Evolutionary conservation across 2,329 filamentous ascomycete genomes (phyloP).

Genomic region (Beauveria asiatica): DNA sequence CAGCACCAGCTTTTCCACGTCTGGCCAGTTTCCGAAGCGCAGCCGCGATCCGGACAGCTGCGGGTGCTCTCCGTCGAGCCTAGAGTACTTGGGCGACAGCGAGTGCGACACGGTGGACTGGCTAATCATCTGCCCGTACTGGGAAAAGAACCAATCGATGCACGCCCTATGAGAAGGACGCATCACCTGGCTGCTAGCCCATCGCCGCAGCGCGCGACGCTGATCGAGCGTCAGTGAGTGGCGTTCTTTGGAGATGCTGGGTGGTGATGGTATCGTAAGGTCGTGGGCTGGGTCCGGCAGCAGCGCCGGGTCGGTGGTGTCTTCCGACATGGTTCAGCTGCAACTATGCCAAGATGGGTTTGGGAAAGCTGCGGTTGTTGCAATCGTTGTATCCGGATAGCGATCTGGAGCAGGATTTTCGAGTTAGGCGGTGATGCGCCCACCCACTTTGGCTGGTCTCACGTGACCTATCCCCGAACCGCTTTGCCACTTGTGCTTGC

Average conservation of each 20-base stretch:
- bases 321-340: slow-evolving; percentile 26
- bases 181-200: slow-evolving; percentile 48
- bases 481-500: slow-evolving; percentile 8
- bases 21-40: slow-evolving; percentile 56
- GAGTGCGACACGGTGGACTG: slow-evolving; percentile 57
- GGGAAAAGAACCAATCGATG: slow-evolving; percentile 53
- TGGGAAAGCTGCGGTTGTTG: slow-evolving; percentile 16
- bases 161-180: slow-evolving; percentile 53
- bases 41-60: slow-evolving; percentile 54
- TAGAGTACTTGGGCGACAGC: slow-evolving; percentile 52
- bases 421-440: slow-evolving; percentile 25
- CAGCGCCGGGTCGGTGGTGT: slow-evolving; percentile 31
- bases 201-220: slow-evolving; percentile 50
- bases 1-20: slow-evolving; percentile 50
- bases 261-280: slow-evolving; percentile 15
- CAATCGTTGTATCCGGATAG: slow-evolving; percentile 20
- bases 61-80: slow-evolving; percentile 49
- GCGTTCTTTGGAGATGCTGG: slow-evolving; percentile 35
- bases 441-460: slow-evolving; percentile 12
- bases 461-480: slow-evolving; percentile 7
- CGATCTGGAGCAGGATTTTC: slow-evolving; percentile 16
- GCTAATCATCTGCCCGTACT: slow-evolving; percentile 53
- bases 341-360: slow-evolving; percentile 14
- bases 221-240: slow-evolving; percentile 55
- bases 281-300: slow-evolving; percentile 24